Evolutionary conservation across 345 rosid genomes (phyloP).

Genomic region (Dovyalis caffra): DNA sequence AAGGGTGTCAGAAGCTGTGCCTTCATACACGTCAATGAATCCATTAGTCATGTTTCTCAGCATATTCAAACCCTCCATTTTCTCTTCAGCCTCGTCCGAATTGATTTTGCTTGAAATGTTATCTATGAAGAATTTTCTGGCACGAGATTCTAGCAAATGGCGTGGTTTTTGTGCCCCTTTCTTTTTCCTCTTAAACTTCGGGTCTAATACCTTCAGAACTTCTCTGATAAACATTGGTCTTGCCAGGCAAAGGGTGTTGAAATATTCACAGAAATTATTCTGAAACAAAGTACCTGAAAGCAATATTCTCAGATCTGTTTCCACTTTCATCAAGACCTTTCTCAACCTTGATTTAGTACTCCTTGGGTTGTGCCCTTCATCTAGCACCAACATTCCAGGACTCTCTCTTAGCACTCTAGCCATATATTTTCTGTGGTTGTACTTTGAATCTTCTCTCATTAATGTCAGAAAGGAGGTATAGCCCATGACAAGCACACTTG

Average conservation of each 20-base stretch:
- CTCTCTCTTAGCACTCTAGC: conserved; percentile 85
- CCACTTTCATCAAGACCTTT: conserved; percentile 86
- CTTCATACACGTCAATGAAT: conserved; percentile 87
- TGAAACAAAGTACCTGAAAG: conserved; percentile 93
- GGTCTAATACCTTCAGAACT: conserved; percentile 63
- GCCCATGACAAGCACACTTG: conserved; percentile 96
- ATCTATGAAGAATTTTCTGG: conserved; percentile 80
- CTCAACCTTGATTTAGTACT: conserved; percentile 91
- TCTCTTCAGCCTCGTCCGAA: conserved; percentile 59
- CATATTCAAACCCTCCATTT: conserved; percentile 74
- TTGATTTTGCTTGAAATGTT: conserved; percentile 79
- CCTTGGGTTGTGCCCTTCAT: conserved; percentile 94
- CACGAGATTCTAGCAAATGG: conserved; percentile 67
- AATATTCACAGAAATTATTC: conserved; percentile 94
- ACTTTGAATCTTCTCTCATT: conserved; percentile 84
- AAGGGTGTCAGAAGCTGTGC: conserved; percentile 57
- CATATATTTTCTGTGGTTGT: conserved; percentile 72
- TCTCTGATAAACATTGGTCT: conserved; percentile 77
- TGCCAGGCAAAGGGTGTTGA: conserved; percentile 85
- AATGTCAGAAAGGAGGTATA: conserved; percentile 83
- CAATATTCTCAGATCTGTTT: conserved; percentile 68
- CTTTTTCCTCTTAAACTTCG: conserved; percentile 49
- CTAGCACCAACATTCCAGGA: conserved; percentile 77
- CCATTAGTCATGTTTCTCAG: conserved; percentile 67
- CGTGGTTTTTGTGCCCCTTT: conserved; percentile 50